Conservation (phyloP, 139 green algal species). For the Penium margaritaceum region DNA sequence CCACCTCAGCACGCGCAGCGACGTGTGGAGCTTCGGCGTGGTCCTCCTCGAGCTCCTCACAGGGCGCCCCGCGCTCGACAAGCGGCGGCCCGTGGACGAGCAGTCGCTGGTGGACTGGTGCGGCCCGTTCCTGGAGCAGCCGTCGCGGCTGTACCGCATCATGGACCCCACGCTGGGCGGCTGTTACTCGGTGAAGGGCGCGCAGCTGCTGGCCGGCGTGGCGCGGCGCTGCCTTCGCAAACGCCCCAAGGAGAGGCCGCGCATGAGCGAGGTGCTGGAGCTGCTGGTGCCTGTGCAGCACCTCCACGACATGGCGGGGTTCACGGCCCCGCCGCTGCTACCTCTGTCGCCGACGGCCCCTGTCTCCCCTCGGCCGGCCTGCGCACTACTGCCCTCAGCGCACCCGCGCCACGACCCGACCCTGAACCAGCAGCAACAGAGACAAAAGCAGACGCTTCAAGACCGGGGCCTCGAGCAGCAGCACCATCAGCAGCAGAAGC, state of each 20-base stretch:
- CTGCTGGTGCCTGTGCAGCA: background rate
- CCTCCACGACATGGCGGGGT: conserved; percentile 1
- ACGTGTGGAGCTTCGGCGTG: conserved; percentile 78
- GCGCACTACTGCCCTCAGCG: too few species aligned
- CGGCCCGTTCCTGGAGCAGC: background rate
- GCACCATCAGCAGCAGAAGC: too few species aligned
- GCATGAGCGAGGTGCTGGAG: background rate
- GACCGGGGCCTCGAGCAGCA: too few species aligned
- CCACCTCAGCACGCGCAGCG: conserved; percentile 66
- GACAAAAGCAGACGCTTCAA: too few species aligned
- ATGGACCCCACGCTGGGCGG: conserved; percentile 1
- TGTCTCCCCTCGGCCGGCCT: too few species aligned
- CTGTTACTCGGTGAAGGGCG: background rate
- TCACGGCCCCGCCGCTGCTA: too few species aligned
- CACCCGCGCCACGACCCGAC: too few species aligned
- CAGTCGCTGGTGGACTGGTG: conserved; percentile 11
- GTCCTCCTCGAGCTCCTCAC: conserved; percentile 86
- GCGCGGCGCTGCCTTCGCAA: background rate
- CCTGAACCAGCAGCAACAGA: too few species aligned
- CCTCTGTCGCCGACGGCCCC: too few species aligned
- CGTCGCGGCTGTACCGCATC: conserved; percentile 1
- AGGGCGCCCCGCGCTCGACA: conserved; percentile 56
- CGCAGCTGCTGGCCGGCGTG: background rate
- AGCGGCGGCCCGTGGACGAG: background rate
- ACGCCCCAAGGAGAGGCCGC: background rate